Base-by-base conservation (phyloP, 2,329 filamentous ascomycete genomes). In the Aspergillus tamarii region DNA sequence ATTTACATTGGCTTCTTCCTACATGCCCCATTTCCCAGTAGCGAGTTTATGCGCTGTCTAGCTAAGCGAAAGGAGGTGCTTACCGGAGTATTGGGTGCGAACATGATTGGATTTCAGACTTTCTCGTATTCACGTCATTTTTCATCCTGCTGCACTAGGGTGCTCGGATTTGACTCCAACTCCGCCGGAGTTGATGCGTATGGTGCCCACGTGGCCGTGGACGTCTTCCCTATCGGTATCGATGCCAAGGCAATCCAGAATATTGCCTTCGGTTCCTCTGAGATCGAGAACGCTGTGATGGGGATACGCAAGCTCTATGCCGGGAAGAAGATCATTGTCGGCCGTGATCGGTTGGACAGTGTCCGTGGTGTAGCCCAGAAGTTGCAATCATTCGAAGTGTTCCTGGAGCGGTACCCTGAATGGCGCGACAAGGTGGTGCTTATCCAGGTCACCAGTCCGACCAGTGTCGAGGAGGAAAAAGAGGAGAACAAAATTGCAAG, bases 91-190 rank as follows among this genome's bases (percentile, higher is more conserved):
- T 84, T 98, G 48, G 94, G 94, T 21, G 88, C 94, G 61, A 97
- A 97, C 78, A 89, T 98, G 82, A 88, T 98, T 66, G 94, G 93
- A 1, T 97, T 98, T 81, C 94, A 98, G 79, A 95, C 93, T 9
- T 95, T 93, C 81, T 95, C 93, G 77, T 98, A 97, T 78, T 94
- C 94, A 16, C 89, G 94, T 28, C 94, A 98, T 78, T 98, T 98
- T 77, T 88, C 93, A 43, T 97, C 93, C 68, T 97, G 94, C 80
- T 97, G 94, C 79, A 96, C 93, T 1, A 88, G 94, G 30, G 91
- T 97, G 56, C 84, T 97, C 9, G 91, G 92, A n/a, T 96, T 96
- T 73, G 91, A 93, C 53, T 96, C 93, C 0, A 93, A 94, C 64
- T 88, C 88, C 1, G 88, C 90, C 4, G 93, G 94, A 7, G 92